These are phyloP conservation scores for Seiridium cupressi DNA, from an alignment of 2,329 filamentous ascomycete species.

Conservation along the genomic window DNA sequence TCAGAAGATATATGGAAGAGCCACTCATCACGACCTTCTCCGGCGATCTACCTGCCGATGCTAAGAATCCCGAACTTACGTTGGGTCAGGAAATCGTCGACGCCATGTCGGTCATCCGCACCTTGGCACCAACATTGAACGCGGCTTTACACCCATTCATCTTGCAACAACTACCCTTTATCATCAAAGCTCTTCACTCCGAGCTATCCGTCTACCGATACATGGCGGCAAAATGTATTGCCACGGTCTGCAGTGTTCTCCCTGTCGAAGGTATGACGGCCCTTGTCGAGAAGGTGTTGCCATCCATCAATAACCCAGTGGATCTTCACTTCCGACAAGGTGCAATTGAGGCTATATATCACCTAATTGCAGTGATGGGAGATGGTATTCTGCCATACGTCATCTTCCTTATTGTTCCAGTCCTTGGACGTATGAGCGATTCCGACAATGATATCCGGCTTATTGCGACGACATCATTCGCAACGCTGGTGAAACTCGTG, in stretches of 20 bases:
- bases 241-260: conserved; percentile 95
- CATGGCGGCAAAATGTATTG: conserved; percentile 94
- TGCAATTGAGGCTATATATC: conserved; percentile 92
- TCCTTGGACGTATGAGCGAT: conserved; percentile 96
- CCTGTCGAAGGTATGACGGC: conserved; percentile 94
- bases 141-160: conserved; percentile 74
- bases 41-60: conserved; percentile 67
- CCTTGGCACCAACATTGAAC: conserved; percentile 88
- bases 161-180: conserved; percentile 76
- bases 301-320: conserved; percentile 85
- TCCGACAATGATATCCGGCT: conserved; percentile 94
- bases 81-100: conserved; percentile 93
- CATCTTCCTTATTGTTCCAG: conserved; percentile 97
- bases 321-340: conserved; percentile 90
- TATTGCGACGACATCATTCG: conserved; percentile 94
- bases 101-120: conserved; percentile 87
- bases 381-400: conserved; percentile 95
- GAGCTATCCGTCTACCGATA: conserved; percentile 91
- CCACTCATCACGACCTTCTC: conserved; percentile 75
- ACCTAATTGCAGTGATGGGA: conserved; percentile 97
- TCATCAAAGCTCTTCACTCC: conserved; percentile 85
- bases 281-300: conserved; percentile 87
- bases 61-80: conserved; percentile 69
- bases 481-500: conserved; percentile 93
- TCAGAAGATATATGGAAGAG: conserved; percentile 77